Base-by-base conservation (phyloP, 768 basidiomycete genomes). In the Rhodotorula taiwanensis region DNA sequence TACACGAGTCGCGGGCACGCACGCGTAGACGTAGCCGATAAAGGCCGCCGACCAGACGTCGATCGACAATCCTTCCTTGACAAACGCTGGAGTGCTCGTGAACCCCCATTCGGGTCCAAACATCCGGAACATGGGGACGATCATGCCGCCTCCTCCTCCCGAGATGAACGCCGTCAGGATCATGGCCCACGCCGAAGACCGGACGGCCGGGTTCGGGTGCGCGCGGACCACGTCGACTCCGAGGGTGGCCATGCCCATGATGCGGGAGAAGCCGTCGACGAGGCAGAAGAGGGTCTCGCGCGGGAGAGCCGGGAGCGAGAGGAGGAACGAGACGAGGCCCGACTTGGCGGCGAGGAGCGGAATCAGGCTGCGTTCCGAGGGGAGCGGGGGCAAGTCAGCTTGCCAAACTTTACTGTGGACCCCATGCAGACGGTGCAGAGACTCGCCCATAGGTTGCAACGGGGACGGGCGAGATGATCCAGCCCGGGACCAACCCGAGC, bases 21-120 rank as follows among this genome's bases (percentile, higher is more conserved):
- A 69, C 67, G 68, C 60, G 50, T 70, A 70, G 33, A 70, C 55
- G 52, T 66, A 70, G 25, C 64, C 68, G 49, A 70, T 70, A 36
- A 70, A 52, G 16, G 54, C 61, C 0, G 68, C 68, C 28, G 64
- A 61, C 68, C 68, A 70, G 15, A 70, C 55, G 33, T 70, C 68
- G 30, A 70, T 66, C 7, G 60, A 43, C 53, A 51, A 20, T 5
- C 54, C 68, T 5, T 53, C 39, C 64, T 60, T 66, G 42, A 70
- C 49, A 28, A 54, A 70, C 6, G 20, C 45, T 5, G 65, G 69
- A 10, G 69, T 66, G 5, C 3, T 20, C 18, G 50, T 53, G 59
- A 66, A 70, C 5, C 56, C 55, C 64, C 69, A 66, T 20, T 64
- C 62, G 13, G 65, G 58, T 4, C 58, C 61, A 50, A 66, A 70